These are phyloP conservation scores for Lactarius quietus DNA, from an alignment of 768 basidiomycete species.

Conservation along the genomic window DNA sequence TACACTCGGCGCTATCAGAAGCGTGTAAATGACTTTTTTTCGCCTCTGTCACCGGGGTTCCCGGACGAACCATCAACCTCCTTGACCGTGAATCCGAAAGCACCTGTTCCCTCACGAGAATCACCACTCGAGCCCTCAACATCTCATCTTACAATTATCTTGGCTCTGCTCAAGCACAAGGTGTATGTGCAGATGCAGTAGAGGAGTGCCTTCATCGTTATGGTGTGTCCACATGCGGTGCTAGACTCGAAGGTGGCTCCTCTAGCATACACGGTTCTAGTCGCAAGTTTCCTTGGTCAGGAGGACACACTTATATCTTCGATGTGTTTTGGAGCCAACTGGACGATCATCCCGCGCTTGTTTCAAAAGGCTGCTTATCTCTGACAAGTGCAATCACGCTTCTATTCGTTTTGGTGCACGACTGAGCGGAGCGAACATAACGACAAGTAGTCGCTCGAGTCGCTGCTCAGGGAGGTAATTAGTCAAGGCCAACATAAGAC, in stretches of 20 bases:
- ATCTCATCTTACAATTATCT: conserved; percentile 99
- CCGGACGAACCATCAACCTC: conserved; percentile 86
- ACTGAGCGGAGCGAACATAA: conserved; percentile 91
- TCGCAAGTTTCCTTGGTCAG: conserved; percentile 84
- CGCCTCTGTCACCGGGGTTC: conserved; percentile 93
- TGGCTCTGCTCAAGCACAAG: conserved; percentile 91
- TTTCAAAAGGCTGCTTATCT: conserved; percentile 93
- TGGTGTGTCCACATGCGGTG: conserved; percentile 72
- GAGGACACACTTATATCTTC: conserved; percentile 90
- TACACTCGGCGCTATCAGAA: too few species aligned
- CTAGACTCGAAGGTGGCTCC: conserved; percentile 79
- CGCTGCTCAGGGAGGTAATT: conserved; percentile 81
- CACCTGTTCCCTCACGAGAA: conserved; percentile 73
- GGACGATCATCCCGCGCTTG: conserved; percentile 91
- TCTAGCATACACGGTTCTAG: conserved; percentile 83
- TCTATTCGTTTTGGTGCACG: conserved; percentile 92
- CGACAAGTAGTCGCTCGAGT: conserved; percentile 80
- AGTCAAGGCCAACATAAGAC: conserved; percentile 98
- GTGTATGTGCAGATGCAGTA: conserved; percentile 92
- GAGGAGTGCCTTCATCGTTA: conserved; percentile 79
- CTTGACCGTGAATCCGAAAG: conserved; percentile 77
- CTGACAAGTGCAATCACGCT: conserved; percentile 95
- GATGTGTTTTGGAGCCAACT: conserved; percentile 97
- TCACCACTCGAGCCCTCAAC: conserved; percentile 84
- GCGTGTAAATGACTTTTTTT: too few species aligned